Evolutionary conservation across 2,329 filamentous ascomycete species (phyloP), one percentile per base, ranked within the genome.

Genomic region (Trichoderma sp.): DNA sequence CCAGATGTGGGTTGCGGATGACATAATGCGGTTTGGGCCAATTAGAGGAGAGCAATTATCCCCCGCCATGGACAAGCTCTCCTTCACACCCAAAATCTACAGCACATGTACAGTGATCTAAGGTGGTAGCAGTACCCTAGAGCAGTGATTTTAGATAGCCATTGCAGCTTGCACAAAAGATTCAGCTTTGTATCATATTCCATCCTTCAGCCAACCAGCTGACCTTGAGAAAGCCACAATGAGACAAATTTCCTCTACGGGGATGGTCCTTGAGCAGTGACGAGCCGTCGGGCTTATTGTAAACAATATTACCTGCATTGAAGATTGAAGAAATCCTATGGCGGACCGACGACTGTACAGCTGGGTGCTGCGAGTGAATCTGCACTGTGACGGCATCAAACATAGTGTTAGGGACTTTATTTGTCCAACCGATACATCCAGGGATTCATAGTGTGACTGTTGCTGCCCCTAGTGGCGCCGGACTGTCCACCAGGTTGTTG

Each of bases 1-100:
- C 72, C 70, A 63, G 34, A 53, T 59, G 62, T 55, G 61, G 58
- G 68, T 30, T 69, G 63, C 28, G n/a, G 61, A 69, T 73, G 71
- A 73, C 65, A 65, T 73, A 72, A 72, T 66, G 6, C 34, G 1
- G 2, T 5, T 3, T 39, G 65, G 30, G 55, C 71, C 71, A 72
- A 72, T 72, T n/a, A 63, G 32, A 36, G 30, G 7, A 23, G 20
- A 9, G 53, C 28, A 50, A n/a, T 20, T 11, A 50, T 32, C 62
- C 23, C 30, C 55, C 39, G 15, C 62, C 50, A 58, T 26, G 2
- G 17, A 13, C 8, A 36, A 39, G 67, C 67, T 70, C 36, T 15
- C 23, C 23, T 55, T 17, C 6, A 43, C 15, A 4, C 3, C 39
- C 39, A 43, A 43, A 43, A 43, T n/a, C 39, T 43, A 43, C 39